Conservation (phyloP, 129 eudicot genomes). For the Gnaphalium uliginosum region DNA sequence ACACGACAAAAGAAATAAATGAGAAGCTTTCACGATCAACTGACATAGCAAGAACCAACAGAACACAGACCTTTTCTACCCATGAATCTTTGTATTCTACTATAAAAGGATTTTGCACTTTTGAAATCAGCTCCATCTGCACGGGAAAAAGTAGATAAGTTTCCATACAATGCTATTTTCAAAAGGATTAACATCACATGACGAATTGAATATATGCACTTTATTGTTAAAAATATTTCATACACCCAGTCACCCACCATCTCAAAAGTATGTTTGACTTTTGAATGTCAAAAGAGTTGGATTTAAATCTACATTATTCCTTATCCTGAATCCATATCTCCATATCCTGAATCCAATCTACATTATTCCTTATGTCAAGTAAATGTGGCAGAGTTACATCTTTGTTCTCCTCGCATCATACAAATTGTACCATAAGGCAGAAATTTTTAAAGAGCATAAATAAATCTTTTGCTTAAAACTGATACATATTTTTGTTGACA, state of each 20-base stretch:
- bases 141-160: conserved; percentile 25
- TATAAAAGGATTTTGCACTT: conserved; percentile 71
- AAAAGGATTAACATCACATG: not conserved
- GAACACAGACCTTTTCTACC: conserved; percentile 76
- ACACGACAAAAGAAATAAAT: not conserved
- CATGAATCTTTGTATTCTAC: conserved; percentile 97
- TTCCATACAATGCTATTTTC: not conserved
- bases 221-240: not conserved
- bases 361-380: too few species aligned
- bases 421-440: too few species aligned
- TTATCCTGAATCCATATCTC: too few species aligned
- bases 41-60: conserved; percentile 20
- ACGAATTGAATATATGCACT: not conserved
- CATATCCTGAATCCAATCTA: too few species aligned
- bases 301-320: too few species aligned
- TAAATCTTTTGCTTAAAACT: too few species aligned
- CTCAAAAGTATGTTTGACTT: not conserved
- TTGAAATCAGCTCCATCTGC: conserved; percentile 95
- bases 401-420: too few species aligned
- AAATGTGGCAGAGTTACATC: too few species aligned
- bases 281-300: too few species aligned
- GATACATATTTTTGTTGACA: not conserved
- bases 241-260: not conserved
- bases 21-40: conserved; percentile 8
- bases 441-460: too few species aligned